These are phyloP conservation scores for Hylodesmum podocarpum DNA, from an alignment of 306 rosid species.

Conservation along the genomic window DNA sequence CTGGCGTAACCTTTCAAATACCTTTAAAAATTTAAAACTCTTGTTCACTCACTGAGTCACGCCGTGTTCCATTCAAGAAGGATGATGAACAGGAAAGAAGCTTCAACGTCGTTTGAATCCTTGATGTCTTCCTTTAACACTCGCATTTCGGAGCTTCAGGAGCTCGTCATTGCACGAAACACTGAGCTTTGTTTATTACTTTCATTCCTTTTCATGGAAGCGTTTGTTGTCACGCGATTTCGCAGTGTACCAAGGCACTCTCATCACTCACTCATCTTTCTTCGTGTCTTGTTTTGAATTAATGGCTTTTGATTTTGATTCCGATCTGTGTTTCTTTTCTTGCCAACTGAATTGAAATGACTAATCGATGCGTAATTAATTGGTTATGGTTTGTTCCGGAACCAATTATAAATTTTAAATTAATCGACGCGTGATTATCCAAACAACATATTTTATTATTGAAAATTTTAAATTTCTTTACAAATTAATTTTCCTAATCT, in stretches of 20 bases:
- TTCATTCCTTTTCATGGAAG: background rate
- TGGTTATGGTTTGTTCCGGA: too few relatives aligned
- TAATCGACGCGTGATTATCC: too few relatives aligned
- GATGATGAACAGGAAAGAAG: slow-evolving; percentile 57
- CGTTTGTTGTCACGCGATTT: background rate
- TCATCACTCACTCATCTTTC: background rate
- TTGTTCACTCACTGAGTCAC: background rate
- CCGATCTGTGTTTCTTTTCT: background rate
- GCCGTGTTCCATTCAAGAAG: background rate
- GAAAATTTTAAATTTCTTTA: too few relatives aligned
- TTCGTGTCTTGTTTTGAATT: background rate
- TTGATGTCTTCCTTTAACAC: slow-evolving; percentile 63
- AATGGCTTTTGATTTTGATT: background rate
- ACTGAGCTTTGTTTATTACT: slow-evolving; percentile 38
- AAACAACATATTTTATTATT: too few relatives aligned
- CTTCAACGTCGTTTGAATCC: slow-evolving; percentile 63
- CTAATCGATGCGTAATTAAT: background rate
- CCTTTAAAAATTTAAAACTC: too few relatives aligned
- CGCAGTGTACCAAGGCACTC: slow-evolving; percentile 71
- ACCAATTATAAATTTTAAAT: too few relatives aligned
- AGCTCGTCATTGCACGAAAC: slow-evolving; percentile 85
- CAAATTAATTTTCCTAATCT: too few relatives aligned
- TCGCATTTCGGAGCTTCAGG: slow-evolving; percentile 82
- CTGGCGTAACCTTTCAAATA: too few relatives aligned
- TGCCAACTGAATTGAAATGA: background rate